Evolutionary conservation across 768 basidiomycete genomes (phyloP), one percentile per base, ranked within the genome.

Genomic region (Tylopilus cervinicoccineus): DNA sequence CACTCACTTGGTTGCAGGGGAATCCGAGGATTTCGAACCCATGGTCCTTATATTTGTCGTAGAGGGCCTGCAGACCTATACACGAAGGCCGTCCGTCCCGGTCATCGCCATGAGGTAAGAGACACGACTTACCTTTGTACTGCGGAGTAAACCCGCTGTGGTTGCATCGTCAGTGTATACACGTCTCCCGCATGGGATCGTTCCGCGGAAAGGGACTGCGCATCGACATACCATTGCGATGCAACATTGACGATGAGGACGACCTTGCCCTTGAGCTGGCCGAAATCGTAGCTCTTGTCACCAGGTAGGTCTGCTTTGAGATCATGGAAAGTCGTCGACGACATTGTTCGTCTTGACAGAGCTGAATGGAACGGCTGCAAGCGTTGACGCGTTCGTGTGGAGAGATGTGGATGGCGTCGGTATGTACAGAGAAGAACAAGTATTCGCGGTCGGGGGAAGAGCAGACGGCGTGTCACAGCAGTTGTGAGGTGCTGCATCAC

Each of bases 1-100:
- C 36, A 37, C 43, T 63, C 68, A 85, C 86, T 66, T 89, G 92
- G 63, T 94, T 91, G 69, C 84, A 93, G 11, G 94, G 94, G 76
- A 95, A 95, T 3, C 92, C 93, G 43, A 96, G 76, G 47, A 96
- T 80, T 42, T 83, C 76, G 38, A 95, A 75, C 6, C 76, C 88
- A 47, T 77, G 71, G 43, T 84, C 84, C 62, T 86, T 83, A 73
- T 91, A 87, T 63, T 88, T 88, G 46, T 92, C 78, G 66, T 94
- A 80, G 16, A 93, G 72, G 16, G 70, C 69, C 68, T 97, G 88
- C 20, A 97, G 80, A 38, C 89, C 92, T 77, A 58, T 43, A 22
- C 14, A 17, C 5, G 23, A n/a, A 19, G n/a, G 26, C 32, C 38
- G 38, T 28, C 34, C 8, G 32, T 46, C 36, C 9, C 12, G n/a